phyloP scores from a whole-genome alignment of 768 basidiomycete species.

The Kwoniella sp. region DNA sequence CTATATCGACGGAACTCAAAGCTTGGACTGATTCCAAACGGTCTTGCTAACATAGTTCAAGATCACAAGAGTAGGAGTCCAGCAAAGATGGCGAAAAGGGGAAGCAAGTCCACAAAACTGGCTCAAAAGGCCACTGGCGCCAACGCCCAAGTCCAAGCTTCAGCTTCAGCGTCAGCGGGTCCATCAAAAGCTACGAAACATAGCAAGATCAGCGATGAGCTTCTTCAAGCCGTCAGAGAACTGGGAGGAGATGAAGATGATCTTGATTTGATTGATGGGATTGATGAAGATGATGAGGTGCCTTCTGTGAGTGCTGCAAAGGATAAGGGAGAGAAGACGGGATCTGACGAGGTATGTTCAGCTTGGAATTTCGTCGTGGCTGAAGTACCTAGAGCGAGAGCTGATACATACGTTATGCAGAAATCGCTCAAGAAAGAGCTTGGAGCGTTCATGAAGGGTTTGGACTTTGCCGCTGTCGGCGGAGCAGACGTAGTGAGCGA shows the following conservation, averaged over 20 bases:
- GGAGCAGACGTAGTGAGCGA: slow-evolving; percentile 26
- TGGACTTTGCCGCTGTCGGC: slow-evolving; percentile 43
- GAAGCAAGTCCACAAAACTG: slow-evolving; percentile 26
- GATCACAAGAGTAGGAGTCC: not conserved
- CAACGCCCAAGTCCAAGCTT: not conserved
- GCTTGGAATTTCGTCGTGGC: slow-evolving; percentile 1
- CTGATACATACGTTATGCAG: slow-evolving; percentile 23
- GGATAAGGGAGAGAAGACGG: slow-evolving; percentile 11
- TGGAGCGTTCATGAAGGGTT: slow-evolving; percentile 53
- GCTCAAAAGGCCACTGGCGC: slow-evolving; percentile 13
- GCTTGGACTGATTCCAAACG: too few relatives aligned
- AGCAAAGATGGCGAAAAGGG: slow-evolving; percentile 20
- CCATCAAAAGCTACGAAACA: slow-evolving; percentile 10
- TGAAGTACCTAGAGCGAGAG: too few relatives aligned
- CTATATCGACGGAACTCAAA: too few relatives aligned
- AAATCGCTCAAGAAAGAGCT: slow-evolving; percentile 48
- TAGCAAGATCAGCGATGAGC: slow-evolving; percentile 32
- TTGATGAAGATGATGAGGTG: slow-evolving; percentile 49
- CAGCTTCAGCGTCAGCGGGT: not conserved
- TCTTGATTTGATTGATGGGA: slow-evolving; percentile 46
- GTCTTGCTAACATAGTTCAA: too few relatives aligned
- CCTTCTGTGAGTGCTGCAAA: slow-evolving; percentile 1
- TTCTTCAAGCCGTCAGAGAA: slow-evolving; percentile 50
- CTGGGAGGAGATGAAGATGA: slow-evolving; percentile 55
- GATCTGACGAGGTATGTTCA: slow-evolving; percentile 28